These are phyloP conservation scores for Petasospora fabianii DNA, from an alignment of 1,139 yeast species.

Conservation along the genomic window DNA sequence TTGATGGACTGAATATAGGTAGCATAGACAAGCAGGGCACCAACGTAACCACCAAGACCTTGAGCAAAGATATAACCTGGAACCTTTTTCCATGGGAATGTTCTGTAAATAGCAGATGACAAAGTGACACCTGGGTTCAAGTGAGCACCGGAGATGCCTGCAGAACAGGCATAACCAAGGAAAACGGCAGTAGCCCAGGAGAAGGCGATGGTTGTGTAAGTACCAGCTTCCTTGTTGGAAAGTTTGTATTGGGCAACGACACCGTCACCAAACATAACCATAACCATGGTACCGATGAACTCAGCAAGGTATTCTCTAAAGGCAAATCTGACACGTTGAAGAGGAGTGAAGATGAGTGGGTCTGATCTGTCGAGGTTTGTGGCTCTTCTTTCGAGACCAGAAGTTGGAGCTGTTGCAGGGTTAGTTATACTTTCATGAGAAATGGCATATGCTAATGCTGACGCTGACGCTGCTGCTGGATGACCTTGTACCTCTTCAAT, in stretches of 20 bases:
- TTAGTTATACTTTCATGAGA: background rate
- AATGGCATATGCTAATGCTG: too few species aligned
- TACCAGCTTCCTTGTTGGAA: constrained; percentile 36
- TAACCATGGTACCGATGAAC: constrained; percentile 43
- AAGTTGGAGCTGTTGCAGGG: constrained; percentile 22
- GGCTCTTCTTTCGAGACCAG: constrained; percentile 27
- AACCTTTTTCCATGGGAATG: constrained; percentile 40
- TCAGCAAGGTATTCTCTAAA: constrained; percentile 38
- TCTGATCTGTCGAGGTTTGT: constrained; percentile 17
- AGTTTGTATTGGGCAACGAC: constrained; percentile 41
- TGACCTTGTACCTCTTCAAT: too few species aligned
- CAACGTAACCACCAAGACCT: constrained; percentile 38
- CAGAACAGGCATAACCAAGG: constrained; percentile 41
- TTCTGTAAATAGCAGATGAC: constrained; percentile 38
- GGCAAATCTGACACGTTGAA: constrained; percentile 26
- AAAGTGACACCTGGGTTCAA: constrained; percentile 41
- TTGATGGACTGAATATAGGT: constrained; percentile 31
- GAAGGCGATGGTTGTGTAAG: constrained; percentile 38
- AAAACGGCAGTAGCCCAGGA: constrained; percentile 52
- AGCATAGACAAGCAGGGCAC: constrained; percentile 37
- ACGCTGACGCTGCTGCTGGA: background rate
- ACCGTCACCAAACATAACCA: constrained; percentile 44
- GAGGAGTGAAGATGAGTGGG: constrained; percentile 16
- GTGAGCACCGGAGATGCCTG: constrained; percentile 45
- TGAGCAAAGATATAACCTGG: constrained; percentile 39